These are phyloP conservation scores for Tanozyma kutaoensis DNA, from an alignment of 805 yeast genomes.

Conservation along the genomic window DNA sequence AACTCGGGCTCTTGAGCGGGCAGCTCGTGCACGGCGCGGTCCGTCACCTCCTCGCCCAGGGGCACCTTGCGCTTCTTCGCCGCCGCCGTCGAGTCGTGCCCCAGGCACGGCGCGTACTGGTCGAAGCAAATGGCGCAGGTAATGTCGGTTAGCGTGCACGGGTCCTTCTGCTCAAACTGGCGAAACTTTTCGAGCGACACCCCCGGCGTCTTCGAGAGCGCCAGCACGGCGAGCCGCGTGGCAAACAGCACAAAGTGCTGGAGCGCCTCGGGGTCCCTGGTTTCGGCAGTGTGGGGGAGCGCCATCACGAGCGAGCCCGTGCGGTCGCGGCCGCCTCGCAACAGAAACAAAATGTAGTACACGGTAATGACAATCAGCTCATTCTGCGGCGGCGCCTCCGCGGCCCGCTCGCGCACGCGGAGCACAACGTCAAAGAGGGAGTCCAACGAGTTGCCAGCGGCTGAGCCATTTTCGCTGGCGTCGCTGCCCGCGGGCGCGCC, in stretches of 20 bases:
- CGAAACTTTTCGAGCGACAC: constrained; percentile 40
- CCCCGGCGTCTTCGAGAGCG: constrained; percentile 43
- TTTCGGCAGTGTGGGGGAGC: constrained; percentile 52
- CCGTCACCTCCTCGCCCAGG: constrained; percentile 1
- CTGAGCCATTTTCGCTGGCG: constrained; percentile 1
- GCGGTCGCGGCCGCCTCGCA: constrained; percentile 26
- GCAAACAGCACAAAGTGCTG: constrained; percentile 53
- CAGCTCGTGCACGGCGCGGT: constrained; percentile 1
- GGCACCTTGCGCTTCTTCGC: constrained; percentile 5
- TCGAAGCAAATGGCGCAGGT: constrained; percentile 61
- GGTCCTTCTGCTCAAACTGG: constrained; percentile 23
- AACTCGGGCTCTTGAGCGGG: constrained; percentile 5
- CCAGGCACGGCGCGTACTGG: constrained; percentile 9
- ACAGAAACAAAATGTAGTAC: constrained; percentile 28
- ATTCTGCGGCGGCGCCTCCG: constrained; percentile 18
- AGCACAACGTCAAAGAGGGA: no score
- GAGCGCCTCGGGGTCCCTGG: constrained; percentile 45
- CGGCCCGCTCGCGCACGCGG: constrained; percentile 3
- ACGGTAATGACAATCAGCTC: constrained; percentile 31
- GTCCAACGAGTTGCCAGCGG: constrained; percentile 2
- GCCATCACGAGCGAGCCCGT: constrained; percentile 50
- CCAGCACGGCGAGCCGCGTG: constrained; percentile 53
- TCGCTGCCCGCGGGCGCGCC: constrained; percentile 1
- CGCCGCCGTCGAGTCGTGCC: constrained; percentile 1
- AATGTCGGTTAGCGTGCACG: constrained; percentile 13